phyloP scores from a whole-genome alignment of 371 early-diverging fungal genomes.

The Dichotomocladium elegans region DNA sequence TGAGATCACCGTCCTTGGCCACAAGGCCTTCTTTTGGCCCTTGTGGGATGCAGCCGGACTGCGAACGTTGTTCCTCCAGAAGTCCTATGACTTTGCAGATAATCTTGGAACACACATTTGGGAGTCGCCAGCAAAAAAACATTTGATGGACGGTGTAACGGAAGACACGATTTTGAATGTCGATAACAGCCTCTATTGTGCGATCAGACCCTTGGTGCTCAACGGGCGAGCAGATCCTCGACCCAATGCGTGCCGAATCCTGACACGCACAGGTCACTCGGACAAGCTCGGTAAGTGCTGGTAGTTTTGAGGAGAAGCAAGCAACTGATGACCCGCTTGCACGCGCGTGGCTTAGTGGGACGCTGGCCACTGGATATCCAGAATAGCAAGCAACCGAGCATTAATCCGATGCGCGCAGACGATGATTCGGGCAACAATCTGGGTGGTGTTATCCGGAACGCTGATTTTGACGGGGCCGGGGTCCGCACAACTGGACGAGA shows the following conservation, averaged over 20 bases:
- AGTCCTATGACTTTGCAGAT: conserved; percentile 35
- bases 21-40: conserved; percentile 48
- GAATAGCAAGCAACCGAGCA: background rate
- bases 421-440: conserved; percentile 39
- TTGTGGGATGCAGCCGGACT: conserved; percentile 44
- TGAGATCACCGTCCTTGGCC: conserved; percentile 37
- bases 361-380: conserved; percentile 32
- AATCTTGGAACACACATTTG: conserved; percentile 44
- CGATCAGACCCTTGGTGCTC: conserved; percentile 32
- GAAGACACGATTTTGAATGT: conserved; percentile 33
- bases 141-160: conserved; percentile 33
- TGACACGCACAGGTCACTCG: conserved; percentile 10
- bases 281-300: conserved; percentile 33
- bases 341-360: conserved; percentile 15
- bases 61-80: conserved; percentile 39
- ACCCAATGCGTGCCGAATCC: conserved; percentile 26
- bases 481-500: conserved; percentile 28
- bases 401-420: conserved; percentile 25
- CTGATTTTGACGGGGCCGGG: conserved; percentile 10
- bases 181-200: conserved; percentile 46
- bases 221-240: conserved; percentile 30
- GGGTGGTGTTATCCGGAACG: conserved; percentile 28
- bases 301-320: no score
- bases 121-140: conserved; percentile 47
- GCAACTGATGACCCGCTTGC: background rate